Base-by-base conservation (phyloP, 257 asterid species). In the Capsicum rhomboideum region DNA sequence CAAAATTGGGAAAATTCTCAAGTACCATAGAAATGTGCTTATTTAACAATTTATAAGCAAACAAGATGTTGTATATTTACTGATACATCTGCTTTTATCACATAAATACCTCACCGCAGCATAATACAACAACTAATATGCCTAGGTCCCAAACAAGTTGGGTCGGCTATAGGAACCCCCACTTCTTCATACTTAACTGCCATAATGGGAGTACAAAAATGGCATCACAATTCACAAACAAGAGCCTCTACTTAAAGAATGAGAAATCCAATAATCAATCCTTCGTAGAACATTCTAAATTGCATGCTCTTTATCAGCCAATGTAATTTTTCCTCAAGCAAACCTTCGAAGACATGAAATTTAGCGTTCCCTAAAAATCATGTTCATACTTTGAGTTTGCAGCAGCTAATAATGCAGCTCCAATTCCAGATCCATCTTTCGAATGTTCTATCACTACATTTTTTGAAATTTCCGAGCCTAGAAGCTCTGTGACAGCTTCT, bases 371-470 rank as follows among this genome's bases (percentile, higher is more conserved):
- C 80, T 58, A 87, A 50, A 74, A 85, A 85, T 90, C 86, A 68
- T 86, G 96, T 66, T 26, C 84, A 86, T 93, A 91, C 77, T 89
- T 91, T 10, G 97, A 94, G 85, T 93, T 91, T 49, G 98, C 82
- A 83, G 97, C 97, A 89, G 98, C 98, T 90, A 94, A 90, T 31
- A 94, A 92, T 28, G 97, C 97, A 46, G 97, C 98, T 53, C 97
- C 97, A 85, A 93, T 92, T 53, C 97, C 91, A 63, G 97, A 94
- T 6, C 97, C 97, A 88, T 93, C 98, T 85, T 94, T 93, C 29
- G 97, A 90, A 87, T 93, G 97, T 80, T 93, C 91, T 37, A 92
- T 91, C 10, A 90, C 89, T 83, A 92, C 64, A 82, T 91, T 92
- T 86, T 83, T 90, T 0, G 93, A 89, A 53, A 87, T 28, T 71